These are phyloP conservation scores for Phytophthora rubi DNA, from an alignment of 352 stramenopile species.

Conservation along the genomic window DNA sequence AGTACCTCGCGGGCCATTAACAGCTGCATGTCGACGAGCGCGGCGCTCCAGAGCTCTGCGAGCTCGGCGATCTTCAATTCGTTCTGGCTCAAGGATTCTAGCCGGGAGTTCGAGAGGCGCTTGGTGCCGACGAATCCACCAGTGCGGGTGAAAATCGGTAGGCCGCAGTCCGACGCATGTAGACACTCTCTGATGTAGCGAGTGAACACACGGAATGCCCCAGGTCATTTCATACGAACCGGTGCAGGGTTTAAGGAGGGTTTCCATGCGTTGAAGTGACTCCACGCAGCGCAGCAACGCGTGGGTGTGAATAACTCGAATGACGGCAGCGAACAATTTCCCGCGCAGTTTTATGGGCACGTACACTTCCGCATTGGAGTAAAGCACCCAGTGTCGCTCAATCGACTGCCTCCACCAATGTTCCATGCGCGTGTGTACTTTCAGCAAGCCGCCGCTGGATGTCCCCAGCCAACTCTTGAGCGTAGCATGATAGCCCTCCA, in stretches of 20 bases:
- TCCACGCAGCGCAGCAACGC: not conserved
- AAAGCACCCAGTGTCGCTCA: not conserved
- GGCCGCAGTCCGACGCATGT: not conserved
- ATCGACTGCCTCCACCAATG: conserved; percentile 8
- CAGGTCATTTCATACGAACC: not conserved
- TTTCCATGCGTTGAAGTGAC: not conserved
- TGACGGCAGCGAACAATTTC: not conserved
- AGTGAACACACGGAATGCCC: not conserved
- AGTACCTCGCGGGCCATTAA: no score
- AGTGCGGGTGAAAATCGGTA: not conserved
- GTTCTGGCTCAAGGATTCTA: no score
- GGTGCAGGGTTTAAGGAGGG: not conserved
- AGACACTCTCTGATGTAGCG: not conserved
- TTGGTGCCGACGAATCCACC: not conserved
- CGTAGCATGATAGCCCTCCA: not conserved
- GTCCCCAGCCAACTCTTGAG: not conserved
- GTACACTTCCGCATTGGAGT: not conserved
- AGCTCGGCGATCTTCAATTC: no score
- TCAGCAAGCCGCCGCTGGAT: not conserved
- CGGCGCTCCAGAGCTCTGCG: no score
- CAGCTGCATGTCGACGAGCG: no score
- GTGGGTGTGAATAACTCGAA: not conserved
- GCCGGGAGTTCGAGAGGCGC: no score
- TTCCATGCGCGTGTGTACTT: conserved; percentile 1
- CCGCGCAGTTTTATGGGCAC: not conserved